Percentiles rank a stretch among this genome's conserved stretches.
phyloP scores from a whole-genome alignment of 495 filamentous ascomycete genomes.

The Aspergillus diversus region DNA sequence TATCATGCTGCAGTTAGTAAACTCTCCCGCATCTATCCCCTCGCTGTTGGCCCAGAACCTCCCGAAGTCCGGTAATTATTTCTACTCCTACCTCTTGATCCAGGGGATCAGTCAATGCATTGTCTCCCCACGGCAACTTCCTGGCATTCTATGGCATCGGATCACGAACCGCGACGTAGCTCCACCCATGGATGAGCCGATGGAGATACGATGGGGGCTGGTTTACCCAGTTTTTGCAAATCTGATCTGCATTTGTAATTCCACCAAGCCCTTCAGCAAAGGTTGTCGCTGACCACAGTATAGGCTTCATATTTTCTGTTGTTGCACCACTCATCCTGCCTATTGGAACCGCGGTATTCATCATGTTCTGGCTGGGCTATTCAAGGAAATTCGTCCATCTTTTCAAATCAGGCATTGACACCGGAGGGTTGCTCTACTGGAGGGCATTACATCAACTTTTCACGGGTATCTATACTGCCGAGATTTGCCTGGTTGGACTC shows the following conservation, averaged over 20 bases:
- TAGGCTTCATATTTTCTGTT: no score
- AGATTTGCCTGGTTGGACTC: no score
- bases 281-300: no score
- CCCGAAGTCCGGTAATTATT: conserved; percentile 78
- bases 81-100: conserved; percentile 80
- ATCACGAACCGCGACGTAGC: not conserved
- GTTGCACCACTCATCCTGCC: no score
- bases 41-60: conserved; percentile 65
- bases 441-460: no score
- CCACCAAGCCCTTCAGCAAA: no score
- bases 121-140: conserved; percentile 32
- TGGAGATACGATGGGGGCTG: conserved; percentile 75
- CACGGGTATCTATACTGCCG: no score
- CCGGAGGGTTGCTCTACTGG: no score
- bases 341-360: no score
- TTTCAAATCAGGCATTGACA: no score
- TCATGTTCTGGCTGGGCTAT: no score
- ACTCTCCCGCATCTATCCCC: conserved; percentile 31
- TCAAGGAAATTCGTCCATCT: no score
- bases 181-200: conserved; percentile 11
- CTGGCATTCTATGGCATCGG: not conserved
- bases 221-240: conserved; percentile 82
- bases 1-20: conserved; percentile 31
- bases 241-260: conserved; percentile 67
- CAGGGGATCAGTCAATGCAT: conserved; percentile 67